Percentiles rank a stretch among this genome's conserved stretches.
These are phyloP conservation scores for Xylaria sp. DNA, from an alignment of 2,329 filamentous ascomycete genomes.

Conservation along the genomic window DNA sequence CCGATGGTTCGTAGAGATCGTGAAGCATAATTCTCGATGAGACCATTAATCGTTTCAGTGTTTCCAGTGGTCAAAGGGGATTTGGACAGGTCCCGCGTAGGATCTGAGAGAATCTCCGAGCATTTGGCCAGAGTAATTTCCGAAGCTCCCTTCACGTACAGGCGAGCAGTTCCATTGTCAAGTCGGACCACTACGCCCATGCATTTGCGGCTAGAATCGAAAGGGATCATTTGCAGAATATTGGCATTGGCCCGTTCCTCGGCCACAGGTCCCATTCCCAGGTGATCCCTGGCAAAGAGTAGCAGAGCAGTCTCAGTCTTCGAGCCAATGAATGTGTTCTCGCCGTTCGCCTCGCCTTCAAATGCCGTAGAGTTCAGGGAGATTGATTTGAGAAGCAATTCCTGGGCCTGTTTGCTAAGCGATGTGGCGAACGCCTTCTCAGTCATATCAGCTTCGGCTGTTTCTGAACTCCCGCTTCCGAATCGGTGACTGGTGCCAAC, in stretches of 20 bases:
- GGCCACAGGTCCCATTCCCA: slow-evolving; percentile 60
- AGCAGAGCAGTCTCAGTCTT: slow-evolving; percentile 73
- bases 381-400: slow-evolving; percentile 55
- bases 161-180: slow-evolving; percentile 46
- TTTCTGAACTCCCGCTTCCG: slow-evolving; percentile 35
- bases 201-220: slow-evolving; percentile 71
- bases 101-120: slow-evolving; percentile 46
- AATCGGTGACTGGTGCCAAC: slow-evolving; percentile 53
- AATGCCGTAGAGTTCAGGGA: slow-evolving; percentile 69
- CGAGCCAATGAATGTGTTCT: slow-evolving; percentile 64
- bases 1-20: slow-evolving; percentile 80
- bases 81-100: slow-evolving; percentile 40
- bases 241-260: slow-evolving; percentile 57
- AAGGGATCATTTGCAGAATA: slow-evolving; percentile 64
- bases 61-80: slow-evolving; percentile 47
- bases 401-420: slow-evolving; percentile 44
- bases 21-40: slow-evolving; percentile 74
- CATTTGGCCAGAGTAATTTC: slow-evolving; percentile 58
- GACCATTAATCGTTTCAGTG: slow-evolving; percentile 51
- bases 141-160: slow-evolving; percentile 60
- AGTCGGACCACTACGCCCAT: slow-evolving; percentile 56
- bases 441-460: slow-evolving; percentile 34
- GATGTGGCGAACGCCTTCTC: slow-evolving; percentile 43
- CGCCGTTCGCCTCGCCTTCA: slow-evolving; percentile 65
- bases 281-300: slow-evolving; percentile 60